Percentiles rank a stretch among this genome's conserved stretches.
Evolutionary conservation across 169 alveolate genomes (phyloP).

Genomic region (Plasmodium vinckei): DNA sequence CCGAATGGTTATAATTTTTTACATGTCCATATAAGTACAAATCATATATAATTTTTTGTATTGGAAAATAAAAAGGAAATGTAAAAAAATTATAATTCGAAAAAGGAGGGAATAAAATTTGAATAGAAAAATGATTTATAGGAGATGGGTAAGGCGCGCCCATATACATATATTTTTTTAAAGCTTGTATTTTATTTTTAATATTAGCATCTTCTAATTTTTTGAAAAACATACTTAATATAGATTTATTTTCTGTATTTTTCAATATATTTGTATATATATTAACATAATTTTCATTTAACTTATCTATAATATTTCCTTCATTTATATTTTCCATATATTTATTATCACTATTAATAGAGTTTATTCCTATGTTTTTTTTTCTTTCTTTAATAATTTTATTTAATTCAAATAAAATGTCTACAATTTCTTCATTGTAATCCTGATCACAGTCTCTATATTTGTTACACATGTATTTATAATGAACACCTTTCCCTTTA

Average conservation of each 20-base stretch:
- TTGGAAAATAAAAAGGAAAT: conserved; percentile 71
- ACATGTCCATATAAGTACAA: conserved; percentile 76
- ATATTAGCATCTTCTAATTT: conserved; percentile 54
- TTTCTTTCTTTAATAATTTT: conserved; percentile 59
- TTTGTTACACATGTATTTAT: conserved; percentile 54
- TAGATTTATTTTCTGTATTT: conserved; percentile 26
- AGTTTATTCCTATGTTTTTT: conserved; percentile 3
- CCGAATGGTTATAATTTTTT: conserved; percentile 69
- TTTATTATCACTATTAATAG: conserved; percentile 12
- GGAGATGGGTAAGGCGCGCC: conserved; percentile 74
- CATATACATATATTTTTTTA: conserved; percentile 54
- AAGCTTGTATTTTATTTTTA: conserved; percentile 48
- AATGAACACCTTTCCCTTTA: conserved; percentile 66
- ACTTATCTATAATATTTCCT: conserved; percentile 55
- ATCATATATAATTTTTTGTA: conserved; percentile 62
- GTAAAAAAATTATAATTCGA: conserved; percentile 64
- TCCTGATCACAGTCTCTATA: conserved; percentile 8
- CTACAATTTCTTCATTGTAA: conserved; percentile 64
- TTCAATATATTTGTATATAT: conserved; percentile 53
- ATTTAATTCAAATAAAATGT: conserved; percentile 43
- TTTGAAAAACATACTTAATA: conserved; percentile 36
- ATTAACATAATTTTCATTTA: conserved; percentile 61
- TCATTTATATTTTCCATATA: conserved; percentile 44
- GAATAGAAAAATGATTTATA: conserved; percentile 74
- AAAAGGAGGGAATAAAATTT: conserved; percentile 71